Base-by-base conservation (phyloP, 176 grass and related monocot species). In the Urochloa ruziziensis region DNA sequence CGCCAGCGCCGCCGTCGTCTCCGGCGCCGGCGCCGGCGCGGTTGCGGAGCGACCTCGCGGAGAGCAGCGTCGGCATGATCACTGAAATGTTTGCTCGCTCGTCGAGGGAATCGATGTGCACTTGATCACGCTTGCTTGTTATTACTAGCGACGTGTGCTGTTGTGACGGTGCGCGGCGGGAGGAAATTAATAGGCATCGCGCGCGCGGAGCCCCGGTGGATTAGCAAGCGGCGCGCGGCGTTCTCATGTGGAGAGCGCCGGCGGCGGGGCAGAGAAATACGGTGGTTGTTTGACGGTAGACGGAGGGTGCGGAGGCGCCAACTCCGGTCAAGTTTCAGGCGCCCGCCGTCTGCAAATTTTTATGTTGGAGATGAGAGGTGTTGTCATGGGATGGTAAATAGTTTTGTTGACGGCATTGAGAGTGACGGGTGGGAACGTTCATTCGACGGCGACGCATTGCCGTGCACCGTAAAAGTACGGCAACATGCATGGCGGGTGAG, bases 171-270 rank as follows among this genome's bases (percentile, higher is more conserved):
- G 52, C 8, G 70, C 9, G 44, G 28, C 28, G 46, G 70, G 27
- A 33, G 12, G 70, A 21, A 52, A 73, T 72, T 48, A 10, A 72
- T 73, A 73, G 70, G 25, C 19, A 30, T 51, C 27, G n/a, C n/a
- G n/a, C n/a, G 44, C 7, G n/a, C 7, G 44, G 27, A 27, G 67
- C 5, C 27, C 39, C n/a, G n/a, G 23, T 46, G 67, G 67, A 44
- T 18, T 7, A 63, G 61, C 15, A 6, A 2, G 24, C 2, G n/a
- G 24, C 43, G 68, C n/a, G n/a, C 6, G 68, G 43, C 42, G 46
- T 72, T 72, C 69, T 47, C 17, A 25, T 72, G 43, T 72, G 69
- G 69, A 49, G 43, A 51, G 44, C 70, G 70, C 70, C 46, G 70
- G 44, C 44, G 18, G 27, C 44, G 44, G 16, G 28, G 70, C 46